Base-by-base conservation (phyloP, 2,329 filamentous ascomycete species). In the Sporothrix sp. region DNA sequence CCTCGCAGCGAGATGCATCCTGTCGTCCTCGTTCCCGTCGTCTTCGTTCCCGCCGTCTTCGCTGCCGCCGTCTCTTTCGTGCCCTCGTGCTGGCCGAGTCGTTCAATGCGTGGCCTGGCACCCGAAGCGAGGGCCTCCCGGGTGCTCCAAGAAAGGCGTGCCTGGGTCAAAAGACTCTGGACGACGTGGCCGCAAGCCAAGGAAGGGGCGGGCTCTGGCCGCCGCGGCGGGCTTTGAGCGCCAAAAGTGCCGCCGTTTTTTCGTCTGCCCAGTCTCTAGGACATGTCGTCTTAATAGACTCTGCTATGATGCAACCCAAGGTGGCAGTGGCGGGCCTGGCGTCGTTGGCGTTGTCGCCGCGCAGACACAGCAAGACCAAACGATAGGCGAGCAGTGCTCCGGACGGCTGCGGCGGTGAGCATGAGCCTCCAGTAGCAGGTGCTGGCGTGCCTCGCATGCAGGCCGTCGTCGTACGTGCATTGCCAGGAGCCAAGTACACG, bases 281-380 rank as follows among this genome's bases (percentile, higher is more conserved):
- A 27, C 40, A 23, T 28, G 38, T 23, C n/a, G 23, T 30, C 46
- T 46, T 52, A 52, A 48, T 10, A 48, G 37, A 27, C 32, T 36
- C 32, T 43, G 42, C 43, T 47, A 51, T 48, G 37, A 53, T 53
- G 48, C 52, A 50, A 53, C 52, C 48, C 44, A 48, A 48, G 48
- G 52, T 44, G 40, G 38, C 43, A 51, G 33, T 30, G 44, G 38
- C 25, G 37, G 32, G 37, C 14, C 36, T 45, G 44, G 23, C 30
- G 38, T 35, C 13, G 38, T 21, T 45, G 40, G 27, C 32, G 32
- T 40, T 27, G 37, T 30, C 23, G n/a, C 32, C 39, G 14, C 16
- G 43, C 18, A 20, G 35, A 35, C 28, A 35, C 20, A 2, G 23
- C 30, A 33, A 23, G 18, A 18, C 28, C 39, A 51, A 52, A 39